phyloP scores from a whole-genome alignment of 495 filamentous ascomycete species.

The Neurospora sp. region DNA sequence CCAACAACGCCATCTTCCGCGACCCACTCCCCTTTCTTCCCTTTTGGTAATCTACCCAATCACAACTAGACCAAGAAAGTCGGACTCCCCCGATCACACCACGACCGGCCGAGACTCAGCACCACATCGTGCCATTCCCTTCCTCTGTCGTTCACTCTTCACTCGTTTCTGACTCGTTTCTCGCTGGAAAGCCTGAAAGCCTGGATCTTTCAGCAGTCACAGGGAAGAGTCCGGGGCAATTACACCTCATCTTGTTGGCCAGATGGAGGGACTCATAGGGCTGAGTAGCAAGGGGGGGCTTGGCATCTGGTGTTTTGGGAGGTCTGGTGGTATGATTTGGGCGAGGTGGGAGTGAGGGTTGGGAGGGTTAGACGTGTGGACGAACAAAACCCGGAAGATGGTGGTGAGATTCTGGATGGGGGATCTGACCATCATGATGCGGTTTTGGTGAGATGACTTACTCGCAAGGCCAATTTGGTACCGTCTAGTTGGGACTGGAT shows the following conservation, averaged over 20 bases:
- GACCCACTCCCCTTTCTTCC: neutral
- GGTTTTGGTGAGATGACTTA: neutral
- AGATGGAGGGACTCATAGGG: neutral
- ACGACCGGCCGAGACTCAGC: constrained; percentile 2
- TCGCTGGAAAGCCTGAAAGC: neutral
- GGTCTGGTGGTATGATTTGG: constrained; percentile 7
- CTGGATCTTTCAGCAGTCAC: neutral
- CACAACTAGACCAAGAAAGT: neutral
- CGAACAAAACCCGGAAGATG: neutral
- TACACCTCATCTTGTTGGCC: neutral
- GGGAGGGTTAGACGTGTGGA: neutral
- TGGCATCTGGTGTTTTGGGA: constrained; percentile 12
- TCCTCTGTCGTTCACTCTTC: neutral
- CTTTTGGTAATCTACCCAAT: neutral
- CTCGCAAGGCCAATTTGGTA: neutral
- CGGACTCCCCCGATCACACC: constrained; percentile 12
- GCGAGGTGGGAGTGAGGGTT: neutral
- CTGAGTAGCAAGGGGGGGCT: neutral
- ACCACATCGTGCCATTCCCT: constrained; percentile 5
- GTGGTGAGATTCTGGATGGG: neutral
- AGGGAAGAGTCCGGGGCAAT: neutral
- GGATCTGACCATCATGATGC: neutral
- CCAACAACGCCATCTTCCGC: neutral
- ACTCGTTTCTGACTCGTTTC: neutral
- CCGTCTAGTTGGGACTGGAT: neutral